These are phyloP conservation scores for Typha latifolia DNA, from an alignment of 176 grass and related monocot genomes.

Conservation along the genomic window DNA sequence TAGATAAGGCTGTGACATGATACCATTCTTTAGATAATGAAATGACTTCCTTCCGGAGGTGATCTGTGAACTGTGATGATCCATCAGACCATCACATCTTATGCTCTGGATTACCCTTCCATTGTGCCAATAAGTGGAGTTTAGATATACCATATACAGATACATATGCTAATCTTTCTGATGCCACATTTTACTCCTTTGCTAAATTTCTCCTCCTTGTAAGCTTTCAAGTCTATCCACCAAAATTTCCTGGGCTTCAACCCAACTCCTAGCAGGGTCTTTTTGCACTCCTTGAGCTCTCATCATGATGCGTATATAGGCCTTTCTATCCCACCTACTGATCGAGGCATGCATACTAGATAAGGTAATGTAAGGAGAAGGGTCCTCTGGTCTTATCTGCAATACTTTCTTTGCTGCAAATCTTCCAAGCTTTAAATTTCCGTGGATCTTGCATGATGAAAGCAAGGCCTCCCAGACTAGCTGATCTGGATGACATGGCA, in stretches of 20 bases:
- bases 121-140: constrained; percentile 5
- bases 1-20: too few relatives aligned
- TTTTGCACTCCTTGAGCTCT: constrained; percentile 30
- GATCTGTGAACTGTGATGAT: too few relatives aligned
- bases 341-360: constrained; percentile 59
- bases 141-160: constrained; percentile 2
- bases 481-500: constrained; percentile 49
- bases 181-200: background rate
- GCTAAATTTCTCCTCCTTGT: constrained; percentile 30
- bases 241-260: constrained; percentile 25
- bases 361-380: constrained; percentile 57
- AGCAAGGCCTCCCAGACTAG: constrained; percentile 61
- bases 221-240: constrained; percentile 24
- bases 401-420: constrained; percentile 52
- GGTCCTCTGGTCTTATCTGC: constrained; percentile 45
- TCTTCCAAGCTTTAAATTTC: constrained; percentile 41
- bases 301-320: constrained; percentile 27
- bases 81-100: too few relatives aligned
- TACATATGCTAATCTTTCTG: background rate
- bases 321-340: constrained; percentile 59
- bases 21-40: too few relatives aligned
- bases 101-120: background rate
- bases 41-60: too few relatives aligned
- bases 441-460: constrained; percentile 55
- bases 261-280: constrained; percentile 45